Evolutionary conservation across 371 early-diverging fungal species (phyloP).

Genomic region (Syncephalis plumigaleata): DNA sequence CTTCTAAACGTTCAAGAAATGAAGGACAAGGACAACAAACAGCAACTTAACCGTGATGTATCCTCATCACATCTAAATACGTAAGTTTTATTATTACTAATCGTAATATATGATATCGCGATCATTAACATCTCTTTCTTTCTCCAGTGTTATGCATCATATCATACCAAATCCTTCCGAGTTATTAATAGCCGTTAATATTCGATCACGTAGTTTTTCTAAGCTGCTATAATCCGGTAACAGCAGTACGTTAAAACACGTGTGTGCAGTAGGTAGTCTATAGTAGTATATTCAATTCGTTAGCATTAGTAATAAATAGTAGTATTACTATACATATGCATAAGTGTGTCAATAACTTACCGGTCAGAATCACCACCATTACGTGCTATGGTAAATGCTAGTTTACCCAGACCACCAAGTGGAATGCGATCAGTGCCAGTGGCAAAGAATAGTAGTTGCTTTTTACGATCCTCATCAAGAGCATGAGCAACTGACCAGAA

Average conservation of each 20-base stretch:
- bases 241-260: slow-evolving; percentile 89
- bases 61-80: too few relatives aligned
- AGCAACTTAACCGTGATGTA: too few relatives aligned
- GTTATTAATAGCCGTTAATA: slow-evolving; percentile 87
- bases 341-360: too few relatives aligned
- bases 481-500: slow-evolving; percentile 93
- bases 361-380: slow-evolving; percentile 88
- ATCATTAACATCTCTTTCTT: too few relatives aligned
- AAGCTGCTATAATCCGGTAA: slow-evolving; percentile 80
- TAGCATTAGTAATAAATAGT: too few relatives aligned
- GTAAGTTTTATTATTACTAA: too few relatives aligned
- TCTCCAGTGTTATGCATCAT: neutral
- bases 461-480: slow-evolving; percentile 70
- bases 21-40: too few relatives aligned
- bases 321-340: too few relatives aligned
- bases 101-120: too few relatives aligned
- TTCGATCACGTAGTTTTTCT: slow-evolving; percentile 70
- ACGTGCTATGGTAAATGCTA: slow-evolving; percentile 91
- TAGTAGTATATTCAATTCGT: too few relatives aligned
- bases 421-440: slow-evolving; percentile 97
- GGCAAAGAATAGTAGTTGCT: slow-evolving; percentile 86
- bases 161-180: slow-evolving; percentile 87
- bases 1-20: too few relatives aligned
- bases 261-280: slow-evolving; percentile 64
- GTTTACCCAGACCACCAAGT: slow-evolving; percentile 73